Base-by-base conservation (phyloP, 2,329 filamentous ascomycete genomes). In the Beauveria sp. region DNA sequence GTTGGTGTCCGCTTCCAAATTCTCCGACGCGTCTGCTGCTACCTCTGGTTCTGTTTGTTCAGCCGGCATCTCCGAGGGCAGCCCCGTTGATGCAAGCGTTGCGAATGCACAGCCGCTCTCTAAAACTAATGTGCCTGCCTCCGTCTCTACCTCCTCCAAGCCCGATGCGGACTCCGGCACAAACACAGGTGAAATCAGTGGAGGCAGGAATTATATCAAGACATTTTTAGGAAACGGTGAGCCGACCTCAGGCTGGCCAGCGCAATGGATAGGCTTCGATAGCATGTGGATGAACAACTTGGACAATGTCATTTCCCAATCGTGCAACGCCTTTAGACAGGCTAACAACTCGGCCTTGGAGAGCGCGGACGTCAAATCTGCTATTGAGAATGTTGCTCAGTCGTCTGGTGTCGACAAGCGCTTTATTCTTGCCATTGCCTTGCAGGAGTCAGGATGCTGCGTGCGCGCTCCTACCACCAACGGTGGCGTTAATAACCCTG, bases 381-480 rank as follows among this genome's bases (percentile, higher is more conserved):
- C 51, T 45, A 56, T 62, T 16, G 4, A 22, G n/a, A 52, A n/a
- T 14, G 28, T 62, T 18, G 43, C 60, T 16, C 3, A 16, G 3
- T n/a, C 14, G 20, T 28, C 60, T 9, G 18, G 20, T 22, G 20
- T 46, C 43, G 22, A 65, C 63, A 12, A 66, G 51, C 6, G 58
- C 24, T 45, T 62, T 50, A 53, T 70, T 63, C 22, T 71, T 57
- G 2, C 73, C 73, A 63, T 69, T 73, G 5, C 68, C 66, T 55
- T 73, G 67, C 62, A 70, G 69, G 28, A 77, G 64, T 69, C 26
- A 34, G 51, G 50, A 34, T 45, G 60, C 34, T 62, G 60, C 53
- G 60, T 62, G n/a, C 60, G 60, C 46, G 54, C 48, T 3, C 48
- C 31, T 5, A 58, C 60, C 34, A 62, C 60, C n/a, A 22, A 9